Evolutionary conservation across 2,329 filamentous ascomycete genomes (phyloP), one percentile per base, ranked within the genome.

Genomic region (Geosmithia morbida): DNA sequence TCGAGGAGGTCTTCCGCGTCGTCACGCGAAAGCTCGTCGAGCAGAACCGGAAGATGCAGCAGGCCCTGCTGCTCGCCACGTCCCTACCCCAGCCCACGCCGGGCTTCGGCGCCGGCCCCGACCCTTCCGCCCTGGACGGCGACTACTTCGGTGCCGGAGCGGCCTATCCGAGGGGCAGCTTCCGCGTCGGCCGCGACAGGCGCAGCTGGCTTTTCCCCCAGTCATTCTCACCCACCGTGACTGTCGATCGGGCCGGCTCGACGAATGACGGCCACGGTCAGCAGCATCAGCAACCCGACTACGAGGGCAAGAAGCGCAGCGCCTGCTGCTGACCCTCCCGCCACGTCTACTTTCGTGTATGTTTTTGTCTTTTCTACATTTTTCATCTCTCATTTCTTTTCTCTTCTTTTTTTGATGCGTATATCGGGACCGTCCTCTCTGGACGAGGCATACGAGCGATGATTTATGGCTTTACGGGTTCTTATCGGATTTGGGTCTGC

Each of bases 1-100:
- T 98, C 17, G 92, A 97, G 56, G 92, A 97, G 65, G 88, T 98
- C 0, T 97, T 97, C 57, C 77, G 90, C 18, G 76, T 79, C 41
- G 75, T 80, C 14, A 73, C 75, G 37, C 66, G 76, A 50, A 80
- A 80, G 61, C 70, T 80, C 48, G 76, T 79, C 54, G 76, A 79
- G 62, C 75, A 79, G 66, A 78, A 79, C 59, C 72, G 75, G 55
- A 77, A 75, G 66, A 74, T 79, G 60, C 75, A 78, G 61, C 73
- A 76, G 54, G 75, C 73, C 10, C 63, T 79, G 47, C 58, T 75
- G 2, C 68, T 71, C n/a, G 76, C 75, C 16, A 74, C 71, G 2
- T 70, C 72, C 4, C 66, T 68, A 0, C 71, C 72, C 0, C 71
- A 71, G 10, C 29, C 30, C 3, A 68, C 66, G 1, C 71, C 71